These are phyloP conservation scores for Trichoderma sp. DNA, from an alignment of 2,329 filamentous ascomycete genomes.

Conservation along the genomic window DNA sequence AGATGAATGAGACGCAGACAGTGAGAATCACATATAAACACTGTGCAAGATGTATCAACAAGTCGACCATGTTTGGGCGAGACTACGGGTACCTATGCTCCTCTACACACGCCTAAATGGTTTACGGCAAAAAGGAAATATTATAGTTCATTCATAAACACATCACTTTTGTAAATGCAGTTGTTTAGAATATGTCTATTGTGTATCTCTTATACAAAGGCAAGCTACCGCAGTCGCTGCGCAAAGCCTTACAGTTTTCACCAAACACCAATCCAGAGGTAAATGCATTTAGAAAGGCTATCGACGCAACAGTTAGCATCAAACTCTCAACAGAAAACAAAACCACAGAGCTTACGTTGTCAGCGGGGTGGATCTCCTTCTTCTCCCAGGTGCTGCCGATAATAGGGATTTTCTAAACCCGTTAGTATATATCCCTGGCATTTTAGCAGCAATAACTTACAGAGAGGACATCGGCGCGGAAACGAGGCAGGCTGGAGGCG, in stretches of 20 bases:
- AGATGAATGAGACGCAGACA: constrained; percentile 8
- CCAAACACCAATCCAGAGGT: constrained; percentile 23
- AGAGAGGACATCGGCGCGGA: constrained; percentile 61
- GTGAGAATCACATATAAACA: background rate
- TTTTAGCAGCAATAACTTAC: constrained; percentile 40
- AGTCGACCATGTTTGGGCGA: too few relatives aligned
- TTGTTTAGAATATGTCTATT: constrained; percentile 37
- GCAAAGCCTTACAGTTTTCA: constrained; percentile 33
- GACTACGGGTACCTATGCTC: too few relatives aligned
- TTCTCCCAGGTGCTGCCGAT: constrained; percentile 54
- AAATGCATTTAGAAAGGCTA: constrained; percentile 44
- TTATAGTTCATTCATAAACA: background rate
- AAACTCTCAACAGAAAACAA: too few relatives aligned
- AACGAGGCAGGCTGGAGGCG: constrained; percentile 62
- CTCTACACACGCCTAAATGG: background rate
- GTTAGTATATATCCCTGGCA: background rate
- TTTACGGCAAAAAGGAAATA: background rate
- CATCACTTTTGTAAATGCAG: background rate
- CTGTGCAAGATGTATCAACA: too few relatives aligned
- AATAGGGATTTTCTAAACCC: constrained; percentile 55
- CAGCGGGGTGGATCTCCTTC: constrained; percentile 58
- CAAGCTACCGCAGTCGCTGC: constrained; percentile 32
- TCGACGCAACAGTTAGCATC: constrained; percentile 34
- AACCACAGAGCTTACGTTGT: constrained; percentile 56
- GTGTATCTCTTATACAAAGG: constrained; percentile 44